A percentile compares a stretch with the other conserved stretches of the same genome.
These are phyloP conservation scores for Penicillium expansum DNA, from an alignment of 2,329 filamentous ascomycete species.

Conservation along the genomic window DNA sequence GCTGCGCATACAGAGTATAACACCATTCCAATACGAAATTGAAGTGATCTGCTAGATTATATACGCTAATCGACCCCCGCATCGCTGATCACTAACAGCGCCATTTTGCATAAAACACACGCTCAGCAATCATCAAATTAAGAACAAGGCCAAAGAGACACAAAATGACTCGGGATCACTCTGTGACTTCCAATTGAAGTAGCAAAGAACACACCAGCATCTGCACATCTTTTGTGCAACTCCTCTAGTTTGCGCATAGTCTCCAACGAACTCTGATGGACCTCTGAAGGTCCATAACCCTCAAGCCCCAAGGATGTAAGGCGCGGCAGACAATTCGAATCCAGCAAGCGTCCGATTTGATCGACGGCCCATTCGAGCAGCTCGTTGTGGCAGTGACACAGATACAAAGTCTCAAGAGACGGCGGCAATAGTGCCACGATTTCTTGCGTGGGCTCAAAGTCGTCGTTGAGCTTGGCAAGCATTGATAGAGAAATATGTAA, in stretches of 20 bases:
- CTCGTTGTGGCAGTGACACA: neutral
- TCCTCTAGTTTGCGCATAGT: neutral
- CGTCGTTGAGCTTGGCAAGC: neutral
- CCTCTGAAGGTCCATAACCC: neutral
- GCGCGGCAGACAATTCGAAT: neutral
- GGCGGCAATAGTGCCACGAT: neutral
- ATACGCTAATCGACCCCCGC: neutral
- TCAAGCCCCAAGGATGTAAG: conserved; percentile 1
- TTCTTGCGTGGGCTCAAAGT: neutral
- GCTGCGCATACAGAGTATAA: neutral
- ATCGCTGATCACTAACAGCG: neutral
- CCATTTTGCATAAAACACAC: neutral
- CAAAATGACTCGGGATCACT: neutral
- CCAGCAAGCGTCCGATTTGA: neutral
- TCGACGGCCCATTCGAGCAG: neutral
- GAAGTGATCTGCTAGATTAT: neutral
- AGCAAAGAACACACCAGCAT: neutral
- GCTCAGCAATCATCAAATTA: neutral
- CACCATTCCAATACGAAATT: neutral
- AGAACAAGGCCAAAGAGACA: neutral
- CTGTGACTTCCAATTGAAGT: neutral
- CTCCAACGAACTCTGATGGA: neutral
- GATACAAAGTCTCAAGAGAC: neutral
- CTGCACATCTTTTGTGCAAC: neutral
- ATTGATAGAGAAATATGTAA: neutral